These are phyloP conservation scores for Leccinellum luteum DNA, from an alignment of 768 basidiomycete genomes.

Conservation along the genomic window DNA sequence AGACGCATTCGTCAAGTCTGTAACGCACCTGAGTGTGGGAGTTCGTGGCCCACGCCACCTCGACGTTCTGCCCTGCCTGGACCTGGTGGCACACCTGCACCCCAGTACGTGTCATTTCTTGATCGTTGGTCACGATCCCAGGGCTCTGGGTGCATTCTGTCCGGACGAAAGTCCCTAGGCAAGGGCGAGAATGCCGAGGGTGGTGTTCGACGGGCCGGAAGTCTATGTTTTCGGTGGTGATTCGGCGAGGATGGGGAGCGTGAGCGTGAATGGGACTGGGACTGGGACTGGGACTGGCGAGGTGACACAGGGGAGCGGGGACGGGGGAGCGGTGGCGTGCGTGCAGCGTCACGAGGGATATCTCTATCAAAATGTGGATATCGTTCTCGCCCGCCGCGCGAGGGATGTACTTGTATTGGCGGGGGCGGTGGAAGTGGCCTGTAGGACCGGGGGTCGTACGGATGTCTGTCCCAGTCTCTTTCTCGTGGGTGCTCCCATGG, in stretches of 20 bases:
- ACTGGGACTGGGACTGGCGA: constrained; percentile 25
- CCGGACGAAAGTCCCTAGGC: constrained; percentile 34
- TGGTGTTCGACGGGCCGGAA: constrained; percentile 39
- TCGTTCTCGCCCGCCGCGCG: constrained; percentile 24
- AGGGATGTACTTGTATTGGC: constrained; percentile 7
- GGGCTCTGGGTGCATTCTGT: constrained; percentile 35
- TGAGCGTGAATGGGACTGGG: constrained; percentile 43
- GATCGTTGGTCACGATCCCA: constrained; percentile 35
- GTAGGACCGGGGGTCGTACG: constrained; percentile 20
- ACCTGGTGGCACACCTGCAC: constrained; percentile 7
- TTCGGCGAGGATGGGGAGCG: constrained; percentile 35
- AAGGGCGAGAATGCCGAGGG: constrained; percentile 38
- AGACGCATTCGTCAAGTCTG: neutral
- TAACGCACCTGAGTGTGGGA: constrained; percentile 9
- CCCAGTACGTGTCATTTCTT: constrained; percentile 28
- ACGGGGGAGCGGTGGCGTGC: constrained; percentile 20
- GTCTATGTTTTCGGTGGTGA: constrained; percentile 32
- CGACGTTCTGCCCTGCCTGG: constrained; percentile 7
- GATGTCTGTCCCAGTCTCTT: constrained; percentile 24
- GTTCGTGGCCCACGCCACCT: constrained; percentile 5
- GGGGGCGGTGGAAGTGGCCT: constrained; percentile 10
- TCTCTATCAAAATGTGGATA: constrained; percentile 23
- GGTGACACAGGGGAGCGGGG: constrained; percentile 24
- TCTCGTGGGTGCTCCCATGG: constrained; percentile 25
- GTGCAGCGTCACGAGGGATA: constrained; percentile 19